Conservation (phyloP, 2,329 filamentous ascomycete genomes). For the Alternaria gaisen region DNA sequence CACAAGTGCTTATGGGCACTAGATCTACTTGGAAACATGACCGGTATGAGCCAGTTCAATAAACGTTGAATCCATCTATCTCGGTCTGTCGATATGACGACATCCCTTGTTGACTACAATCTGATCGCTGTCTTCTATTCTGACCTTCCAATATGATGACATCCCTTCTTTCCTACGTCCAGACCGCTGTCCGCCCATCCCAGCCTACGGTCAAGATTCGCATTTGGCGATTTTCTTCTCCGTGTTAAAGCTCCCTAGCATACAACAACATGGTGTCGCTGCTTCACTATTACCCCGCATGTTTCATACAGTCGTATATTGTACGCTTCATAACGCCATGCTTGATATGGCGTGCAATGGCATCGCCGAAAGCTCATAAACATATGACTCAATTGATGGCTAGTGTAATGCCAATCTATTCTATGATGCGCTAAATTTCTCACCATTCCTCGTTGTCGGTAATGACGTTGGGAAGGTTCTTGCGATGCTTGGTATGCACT, state of each 20-base stretch:
- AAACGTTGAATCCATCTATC: not conserved
- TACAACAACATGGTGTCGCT: not conserved
- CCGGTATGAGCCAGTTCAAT: not conserved
- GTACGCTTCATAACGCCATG: not conserved
- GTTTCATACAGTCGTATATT: not conserved
- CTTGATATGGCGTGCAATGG: not conserved
- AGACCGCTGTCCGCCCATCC: not conserved
- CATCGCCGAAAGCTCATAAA: not conserved
- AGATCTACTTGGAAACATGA: not conserved
- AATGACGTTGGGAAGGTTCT: not conserved
- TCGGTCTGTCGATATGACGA: not conserved
- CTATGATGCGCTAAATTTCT: not conserved
- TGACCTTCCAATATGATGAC: not conserved
- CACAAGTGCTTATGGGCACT: not conserved
- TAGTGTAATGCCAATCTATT: not conserved
- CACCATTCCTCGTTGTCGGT: not conserved
- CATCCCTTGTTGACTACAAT: not conserved
- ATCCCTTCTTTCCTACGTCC: not conserved
- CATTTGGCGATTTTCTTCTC: not conserved
- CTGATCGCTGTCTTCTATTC: not conserved
- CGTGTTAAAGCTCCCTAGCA: not conserved
- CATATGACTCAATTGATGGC: not conserved
- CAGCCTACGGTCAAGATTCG: not conserved
- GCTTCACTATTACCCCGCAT: not conserved
- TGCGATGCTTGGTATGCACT: not conserved